Evolutionary conservation across 805 yeast genomes (phyloP).

Genomic region (Tetrapisispora nanseiensis): DNA sequence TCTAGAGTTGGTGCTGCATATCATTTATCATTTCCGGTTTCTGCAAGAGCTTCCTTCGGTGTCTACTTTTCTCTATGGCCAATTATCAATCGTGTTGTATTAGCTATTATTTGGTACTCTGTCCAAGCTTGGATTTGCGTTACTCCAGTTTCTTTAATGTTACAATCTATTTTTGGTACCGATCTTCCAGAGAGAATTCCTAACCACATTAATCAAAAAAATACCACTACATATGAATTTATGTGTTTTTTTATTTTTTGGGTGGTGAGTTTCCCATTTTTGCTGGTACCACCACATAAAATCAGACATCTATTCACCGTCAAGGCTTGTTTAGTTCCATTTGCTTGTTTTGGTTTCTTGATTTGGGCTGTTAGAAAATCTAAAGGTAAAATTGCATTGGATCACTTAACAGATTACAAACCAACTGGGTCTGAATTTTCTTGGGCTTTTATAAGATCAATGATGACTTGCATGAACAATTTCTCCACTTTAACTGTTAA

Average conservation of each 20-base stretch:
- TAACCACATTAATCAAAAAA: constrained; percentile 47
- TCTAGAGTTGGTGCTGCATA: constrained; percentile 74
- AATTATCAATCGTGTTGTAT: constrained; percentile 73
- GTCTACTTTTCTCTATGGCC: constrained; percentile 85
- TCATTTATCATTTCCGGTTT: constrained; percentile 79
- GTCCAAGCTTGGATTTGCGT: constrained; percentile 84
- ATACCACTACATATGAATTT: constrained; percentile 63
- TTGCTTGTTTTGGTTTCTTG: constrained; percentile 74
- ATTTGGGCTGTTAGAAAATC: constrained; percentile 80
- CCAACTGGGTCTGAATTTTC: constrained; percentile 21
- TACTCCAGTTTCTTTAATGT: constrained; percentile 68
- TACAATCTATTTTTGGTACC: constrained; percentile 64
- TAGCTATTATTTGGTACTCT: constrained; percentile 83
- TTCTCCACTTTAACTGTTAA: constrained; percentile 72
- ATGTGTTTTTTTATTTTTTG: constrained; percentile 75
- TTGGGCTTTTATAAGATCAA: constrained; percentile 67
- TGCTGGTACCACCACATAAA: constrained; percentile 73
- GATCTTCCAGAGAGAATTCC: constrained; percentile 53
- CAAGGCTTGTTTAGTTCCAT: constrained; percentile 69
- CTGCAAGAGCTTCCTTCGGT: constrained; percentile 76
- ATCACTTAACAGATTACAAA: constrained; percentile 13
- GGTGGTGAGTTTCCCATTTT: constrained; percentile 67
- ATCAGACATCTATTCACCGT: constrained; percentile 77
- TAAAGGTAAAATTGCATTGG: constrained; percentile 39
- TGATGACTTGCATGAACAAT: constrained; percentile 69